Percentiles rank a stretch among this genome's conserved stretches.
Conservation (phyloP, 169 alveolate species). For the Eimeria brunetti region DNA sequence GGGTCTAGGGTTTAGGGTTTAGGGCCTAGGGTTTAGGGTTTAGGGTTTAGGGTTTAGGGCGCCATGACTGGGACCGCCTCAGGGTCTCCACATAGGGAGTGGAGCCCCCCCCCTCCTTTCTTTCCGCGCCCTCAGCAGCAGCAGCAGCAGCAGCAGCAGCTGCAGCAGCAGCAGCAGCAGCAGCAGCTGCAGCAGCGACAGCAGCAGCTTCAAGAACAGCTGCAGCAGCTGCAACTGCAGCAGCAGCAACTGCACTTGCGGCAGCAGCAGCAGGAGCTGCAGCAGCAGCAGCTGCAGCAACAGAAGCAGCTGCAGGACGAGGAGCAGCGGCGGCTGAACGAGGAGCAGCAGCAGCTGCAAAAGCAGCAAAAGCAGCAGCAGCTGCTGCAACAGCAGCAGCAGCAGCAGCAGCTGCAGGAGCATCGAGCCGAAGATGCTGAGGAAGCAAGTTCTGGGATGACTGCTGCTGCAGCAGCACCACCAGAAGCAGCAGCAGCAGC, state of each 20-base stretch:
- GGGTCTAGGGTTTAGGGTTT: constrained; percentile 32
- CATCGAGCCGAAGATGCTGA: no score
- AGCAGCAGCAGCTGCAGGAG: constrained; percentile 11
- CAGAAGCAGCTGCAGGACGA: no score
- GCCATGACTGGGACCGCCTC: not conserved
- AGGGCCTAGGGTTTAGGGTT: not conserved
- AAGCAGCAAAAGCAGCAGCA: constrained; percentile 13
- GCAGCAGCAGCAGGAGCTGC: not conserved
- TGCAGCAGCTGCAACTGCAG: not conserved
- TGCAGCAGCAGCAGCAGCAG: not conserved
- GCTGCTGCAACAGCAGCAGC: not conserved
- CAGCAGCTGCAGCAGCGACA: not conserved
- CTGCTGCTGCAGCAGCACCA: not conserved
- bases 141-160: not conserved
- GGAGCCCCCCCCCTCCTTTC: constrained; percentile 11
- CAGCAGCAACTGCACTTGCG: not conserved
- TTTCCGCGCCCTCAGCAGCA: not conserved
- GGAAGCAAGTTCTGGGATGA: no score
- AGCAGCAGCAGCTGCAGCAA: not conserved
- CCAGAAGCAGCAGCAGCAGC: not conserved
- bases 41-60: not conserved
- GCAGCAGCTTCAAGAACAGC: no score
- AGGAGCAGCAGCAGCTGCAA: not conserved
- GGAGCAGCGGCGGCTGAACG: not conserved
- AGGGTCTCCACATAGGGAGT: constrained; percentile 3